Evolutionary conservation across 1,139 yeast species (phyloP), one percentile per base, ranked within the genome.

Genomic region (Williopsis jadinii): DNA sequence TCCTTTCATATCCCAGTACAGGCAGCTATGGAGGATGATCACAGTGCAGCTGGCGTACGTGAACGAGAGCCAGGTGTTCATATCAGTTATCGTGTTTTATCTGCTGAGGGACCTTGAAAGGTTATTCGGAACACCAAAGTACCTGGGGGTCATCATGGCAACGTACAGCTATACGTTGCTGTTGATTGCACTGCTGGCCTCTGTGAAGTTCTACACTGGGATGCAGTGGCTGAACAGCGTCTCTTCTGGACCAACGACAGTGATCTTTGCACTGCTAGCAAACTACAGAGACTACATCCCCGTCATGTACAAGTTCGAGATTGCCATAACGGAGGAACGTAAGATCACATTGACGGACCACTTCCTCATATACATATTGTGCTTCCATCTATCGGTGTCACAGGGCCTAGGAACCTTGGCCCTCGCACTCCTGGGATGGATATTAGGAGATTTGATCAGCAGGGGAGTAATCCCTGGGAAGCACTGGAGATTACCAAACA

Each of bases 11-110:
- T 53, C 69, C 11, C 67, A 71, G 43, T 83, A 84, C 68, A 53
- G 62, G 37, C 94, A 84, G 53, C 80, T 74, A 60, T 84, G 92
- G 88, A 64, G 94, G 38, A 51, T 82, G 11, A 39, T 71, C 5
- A 60, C 77, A 3, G 74, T 70, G 55, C 92, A 80, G 55, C 41
- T 75, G 24, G 65, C 77, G 5, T 83, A 74, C 45, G 64, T 73
- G 36, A 82, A 80, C 53, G 88, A 83, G 58, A 75, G 85, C 2
- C 87, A 83, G 54, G 80, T 75, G 40, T 55, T 83, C 14, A 50
- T 83, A 15, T 65, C 71, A 1, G 60, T 71, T 6, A 55, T 80
- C 11, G 55, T 82, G 30, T 62, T 81, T 54, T 81, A 81, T 54
- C 73, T 79, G 39, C 69, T 73, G 54, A 76, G 86, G 48, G 72